These are phyloP conservation scores for Mycena olivaceomarginata DNA, from an alignment of 768 basidiomycete species.

Conservation along the genomic window DNA sequence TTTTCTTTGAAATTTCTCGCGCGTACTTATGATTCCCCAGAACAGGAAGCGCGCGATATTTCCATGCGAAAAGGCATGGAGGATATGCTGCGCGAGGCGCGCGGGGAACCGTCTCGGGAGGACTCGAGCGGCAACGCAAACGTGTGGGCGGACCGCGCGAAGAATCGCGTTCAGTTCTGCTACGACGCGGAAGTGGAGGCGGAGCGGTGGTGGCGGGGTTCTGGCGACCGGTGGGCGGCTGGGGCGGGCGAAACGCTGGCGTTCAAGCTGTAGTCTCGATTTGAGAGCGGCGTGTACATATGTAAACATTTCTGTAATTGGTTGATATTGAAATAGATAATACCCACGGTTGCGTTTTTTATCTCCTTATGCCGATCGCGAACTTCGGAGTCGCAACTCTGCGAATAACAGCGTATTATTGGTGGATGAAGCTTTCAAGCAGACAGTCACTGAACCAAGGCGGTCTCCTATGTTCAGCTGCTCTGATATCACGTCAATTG, in stretches of 20 bases:
- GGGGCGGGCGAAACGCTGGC: background rate
- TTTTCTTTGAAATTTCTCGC: background rate
- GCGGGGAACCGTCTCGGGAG: conserved; percentile 31
- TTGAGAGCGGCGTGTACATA: background rate
- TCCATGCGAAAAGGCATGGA: conserved; percentile 72
- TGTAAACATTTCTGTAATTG: background rate
- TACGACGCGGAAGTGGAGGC: conserved; percentile 75
- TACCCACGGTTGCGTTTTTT: background rate
- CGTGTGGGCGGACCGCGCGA: conserved; percentile 74
- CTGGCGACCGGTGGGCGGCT: background rate
- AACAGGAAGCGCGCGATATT: conserved; percentile 70
- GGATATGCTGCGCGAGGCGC: conserved; percentile 54
- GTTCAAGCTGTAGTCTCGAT: conserved; percentile 9
- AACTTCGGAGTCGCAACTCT: too few relatives aligned
- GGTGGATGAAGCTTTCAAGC: too few relatives aligned
- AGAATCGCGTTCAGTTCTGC: conserved; percentile 67
- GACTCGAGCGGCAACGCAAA: conserved; percentile 62
- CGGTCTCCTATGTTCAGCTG: too few relatives aligned
- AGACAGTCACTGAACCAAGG: too few relatives aligned
- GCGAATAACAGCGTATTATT: too few relatives aligned
- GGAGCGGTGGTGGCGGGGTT: conserved; percentile 66
- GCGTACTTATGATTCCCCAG: background rate
- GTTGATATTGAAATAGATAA: background rate
- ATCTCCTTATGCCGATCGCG: too few relatives aligned
- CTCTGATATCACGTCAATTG: too few relatives aligned